Percentiles rank a stretch among this genome's conserved stretches.
phyloP scores from a whole-genome alignment of 192 early-diverging fungal species.

The Coemansia guatemalensis region DNA sequence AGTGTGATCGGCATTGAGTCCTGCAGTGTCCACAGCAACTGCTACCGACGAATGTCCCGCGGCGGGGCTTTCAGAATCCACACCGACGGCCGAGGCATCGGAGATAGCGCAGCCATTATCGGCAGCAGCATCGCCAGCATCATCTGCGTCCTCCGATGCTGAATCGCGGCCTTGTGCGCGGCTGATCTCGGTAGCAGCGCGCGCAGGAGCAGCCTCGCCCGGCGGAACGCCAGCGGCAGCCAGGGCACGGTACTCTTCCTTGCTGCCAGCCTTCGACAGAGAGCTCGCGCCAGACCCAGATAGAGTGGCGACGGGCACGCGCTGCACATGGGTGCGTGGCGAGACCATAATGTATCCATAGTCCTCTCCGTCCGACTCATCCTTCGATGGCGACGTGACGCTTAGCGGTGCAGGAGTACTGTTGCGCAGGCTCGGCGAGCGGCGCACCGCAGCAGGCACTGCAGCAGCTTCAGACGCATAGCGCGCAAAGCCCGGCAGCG shows the following conservation, averaged over 20 bases:
- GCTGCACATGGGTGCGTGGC: slow-evolving; percentile 49
- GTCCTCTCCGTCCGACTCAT: slow-evolving; percentile 42
- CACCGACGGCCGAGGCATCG: neutral
- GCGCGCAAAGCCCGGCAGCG: slow-evolving; percentile 6
- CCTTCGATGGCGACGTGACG: slow-evolving; percentile 7
- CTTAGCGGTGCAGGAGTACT: neutral
- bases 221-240: neutral
- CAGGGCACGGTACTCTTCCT: neutral
- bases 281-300: slow-evolving; percentile 21
- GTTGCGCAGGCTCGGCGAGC: slow-evolving; percentile 6
- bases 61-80: neutral
- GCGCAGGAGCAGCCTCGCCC: neutral
- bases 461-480: neutral
- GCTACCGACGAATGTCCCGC: neutral
- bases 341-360: slow-evolving; percentile 55
- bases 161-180: neutral
- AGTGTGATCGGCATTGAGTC: neutral
- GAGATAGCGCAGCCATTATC: neutral
- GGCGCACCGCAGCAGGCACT: slow-evolving; percentile 9
- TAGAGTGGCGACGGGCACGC: slow-evolving; percentile 19
- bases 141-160: neutral
- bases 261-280: slow-evolving; percentile 5
- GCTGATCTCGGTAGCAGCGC: neutral
- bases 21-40: neutral
- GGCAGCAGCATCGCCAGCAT: neutral